Base-by-base conservation (phyloP, 2,329 filamentous ascomycete species). In the Blastomyces gilchristii region DNA sequence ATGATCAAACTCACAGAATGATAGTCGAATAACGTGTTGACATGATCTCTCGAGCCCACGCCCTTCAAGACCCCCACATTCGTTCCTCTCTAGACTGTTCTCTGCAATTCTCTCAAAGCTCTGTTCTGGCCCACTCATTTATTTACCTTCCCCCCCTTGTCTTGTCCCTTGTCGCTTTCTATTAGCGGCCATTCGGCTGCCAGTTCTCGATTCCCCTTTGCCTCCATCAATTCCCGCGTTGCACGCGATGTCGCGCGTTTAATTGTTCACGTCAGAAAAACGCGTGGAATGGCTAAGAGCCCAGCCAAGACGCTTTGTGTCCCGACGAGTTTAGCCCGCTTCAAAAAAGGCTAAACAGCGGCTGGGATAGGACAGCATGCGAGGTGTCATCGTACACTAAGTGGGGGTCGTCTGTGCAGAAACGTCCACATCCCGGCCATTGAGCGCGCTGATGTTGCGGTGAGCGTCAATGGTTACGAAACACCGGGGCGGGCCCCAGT, bases 171-270 rank as follows among this genome's bases (percentile, higher is more conserved):
- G 22, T 31, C 3, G 6, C 22, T 18, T 7, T 50, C 47, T 18
- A 22, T 18, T 6, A 22, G 28, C 28, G 25, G 28, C 12, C 28
- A 1, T 34, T 31, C 14, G 4, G 16, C 50, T 18, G 25, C 16
- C 7, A 22, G 11, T 22, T 22, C 45, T 22, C 45, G n/a, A 22
- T 22, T 25, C n/a, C 11, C n/a, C 18, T 7, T 7, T 47, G 41
- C 18, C 2, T 25, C n/a, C 28, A 6, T 25, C 11, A 5, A 18
- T 58, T 58, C 22, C 25, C 53, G 34, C 18, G 53, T n/a, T n/a
- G 56, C 22, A 58, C 56, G 56, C 56, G 56, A 58, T 58, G 56
- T 58, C 56, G 56, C 56, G 56, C 56, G 56, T 58, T 58, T 58
- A 34, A 58, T 12, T 9, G 11, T 49, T 58, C 56, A 22, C 56